Conservation (phyloP, 2,329 filamentous ascomycete species). For the Colletotrichum cordylinicola region DNA sequence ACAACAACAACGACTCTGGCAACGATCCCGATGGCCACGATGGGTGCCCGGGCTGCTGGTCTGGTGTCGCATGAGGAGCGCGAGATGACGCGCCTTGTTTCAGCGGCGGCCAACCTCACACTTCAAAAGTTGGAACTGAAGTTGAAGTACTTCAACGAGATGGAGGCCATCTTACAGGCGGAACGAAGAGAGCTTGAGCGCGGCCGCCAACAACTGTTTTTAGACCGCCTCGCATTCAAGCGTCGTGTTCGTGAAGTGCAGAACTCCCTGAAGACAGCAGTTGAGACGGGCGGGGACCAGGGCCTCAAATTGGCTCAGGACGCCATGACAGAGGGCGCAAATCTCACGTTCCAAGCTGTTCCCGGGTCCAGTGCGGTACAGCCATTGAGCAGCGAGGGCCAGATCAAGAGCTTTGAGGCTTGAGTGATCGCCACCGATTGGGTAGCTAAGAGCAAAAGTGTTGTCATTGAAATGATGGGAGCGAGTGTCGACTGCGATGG, state of each 20-base stretch:
- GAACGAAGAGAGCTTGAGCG: conserved; percentile 93
- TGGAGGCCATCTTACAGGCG: conserved; percentile 89
- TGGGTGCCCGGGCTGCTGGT: conserved; percentile 84
- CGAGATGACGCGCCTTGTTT: conserved; percentile 93
- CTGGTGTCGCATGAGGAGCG: conserved; percentile 96
- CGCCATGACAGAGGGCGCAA: conserved; percentile 52
- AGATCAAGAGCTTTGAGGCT: conserved; percentile 64
- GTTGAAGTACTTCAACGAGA: conserved; percentile 93
- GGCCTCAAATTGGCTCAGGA: conserved; percentile 54
- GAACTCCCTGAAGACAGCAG: conserved; percentile 69
- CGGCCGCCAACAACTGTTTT: conserved; percentile 88
- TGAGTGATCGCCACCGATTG: conserved; percentile 31
- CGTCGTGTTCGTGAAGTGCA: conserved; percentile 85
- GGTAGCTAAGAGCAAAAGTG: neutral
- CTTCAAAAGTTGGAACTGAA: conserved; percentile 96
- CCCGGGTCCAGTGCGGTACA: conserved; percentile 51
- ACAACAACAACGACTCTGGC: conserved; percentile 62
- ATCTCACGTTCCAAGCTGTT: conserved; percentile 57
- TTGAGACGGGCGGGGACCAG: conserved; percentile 53
- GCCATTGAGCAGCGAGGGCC: conserved; percentile 60
- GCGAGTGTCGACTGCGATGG: neutral
- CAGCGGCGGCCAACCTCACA: conserved; percentile 90
- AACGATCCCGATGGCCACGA: conserved; percentile 83
- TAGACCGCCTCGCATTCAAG: conserved; percentile 91
- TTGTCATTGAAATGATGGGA: neutral